Percentiles rank a stretch among this genome's conserved stretches.
Evolutionary conservation across 2,329 filamentous ascomycete species (phyloP).

Genomic region (Escovopsis sp.): DNA sequence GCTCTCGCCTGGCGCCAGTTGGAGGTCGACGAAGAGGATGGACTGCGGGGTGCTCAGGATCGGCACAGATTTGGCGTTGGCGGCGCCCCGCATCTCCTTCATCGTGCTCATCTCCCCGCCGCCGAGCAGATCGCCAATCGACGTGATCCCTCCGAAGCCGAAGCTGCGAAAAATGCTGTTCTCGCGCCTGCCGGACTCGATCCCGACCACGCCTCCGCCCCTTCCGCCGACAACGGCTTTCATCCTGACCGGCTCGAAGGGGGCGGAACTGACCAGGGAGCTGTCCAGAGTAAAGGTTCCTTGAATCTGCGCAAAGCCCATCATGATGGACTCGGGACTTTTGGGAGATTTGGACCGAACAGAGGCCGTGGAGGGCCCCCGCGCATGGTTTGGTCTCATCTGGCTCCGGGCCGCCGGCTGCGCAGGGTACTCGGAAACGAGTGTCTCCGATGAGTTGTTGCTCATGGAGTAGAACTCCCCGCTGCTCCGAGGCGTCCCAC

Average conservation of each 20-base stretch:
- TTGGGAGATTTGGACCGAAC: constrained; percentile 36
- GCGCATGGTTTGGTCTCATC: constrained; percentile 30
- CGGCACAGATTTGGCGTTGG: constrained; percentile 75
- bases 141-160: constrained; percentile 79
- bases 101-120: constrained; percentile 81
- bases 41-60: constrained; percentile 91
- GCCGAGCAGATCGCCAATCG: constrained; percentile 75
- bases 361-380: constrained; percentile 28
- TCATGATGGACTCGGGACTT: constrained; percentile 73
- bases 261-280: constrained; percentile 73
- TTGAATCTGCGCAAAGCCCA: constrained; percentile 92
- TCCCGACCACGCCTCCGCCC: constrained; percentile 70
- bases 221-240: constrained; percentile 83
- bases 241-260: constrained; percentile 91
- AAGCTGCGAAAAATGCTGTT: constrained; percentile 71
- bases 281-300: constrained; percentile 87
- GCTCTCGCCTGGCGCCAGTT: constrained; percentile 77
- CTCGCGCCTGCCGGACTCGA: constrained; percentile 59
- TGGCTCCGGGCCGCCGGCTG: constrained; percentile 25
- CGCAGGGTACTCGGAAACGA: constrained; percentile 75
- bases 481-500: constrained; percentile 75
- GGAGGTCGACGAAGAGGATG: constrained; percentile 86
- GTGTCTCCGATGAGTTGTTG: constrained; percentile 86
- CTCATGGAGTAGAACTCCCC: constrained; percentile 90
- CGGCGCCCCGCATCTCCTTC: constrained; percentile 83